Conservation (phyloP, 805 yeast species). For the Metschnikowia lachancei region DNA sequence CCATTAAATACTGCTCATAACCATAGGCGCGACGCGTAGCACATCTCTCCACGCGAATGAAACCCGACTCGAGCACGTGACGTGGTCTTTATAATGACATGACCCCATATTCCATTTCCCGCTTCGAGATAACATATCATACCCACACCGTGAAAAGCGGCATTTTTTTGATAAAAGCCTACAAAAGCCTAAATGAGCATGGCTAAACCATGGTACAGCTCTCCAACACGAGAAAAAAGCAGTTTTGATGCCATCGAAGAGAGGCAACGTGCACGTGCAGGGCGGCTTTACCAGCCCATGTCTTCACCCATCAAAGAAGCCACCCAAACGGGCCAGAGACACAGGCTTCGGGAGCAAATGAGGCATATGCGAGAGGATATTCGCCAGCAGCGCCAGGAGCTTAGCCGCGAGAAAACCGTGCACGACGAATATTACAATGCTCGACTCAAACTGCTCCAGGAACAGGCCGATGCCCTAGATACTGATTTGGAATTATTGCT, state of each 20-base stretch:
- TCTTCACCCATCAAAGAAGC: constrained; percentile 14
- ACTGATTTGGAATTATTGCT: constrained; percentile 12
- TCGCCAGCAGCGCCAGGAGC: constrained; percentile 13
- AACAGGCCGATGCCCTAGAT: constrained; percentile 15
- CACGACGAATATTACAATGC: constrained; percentile 9
- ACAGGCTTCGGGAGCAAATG: constrained; percentile 9
- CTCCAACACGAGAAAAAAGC: constrained; percentile 12
- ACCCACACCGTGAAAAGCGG: no score
- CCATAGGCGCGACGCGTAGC: no score
- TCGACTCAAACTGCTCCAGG: constrained; percentile 9
- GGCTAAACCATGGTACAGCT: constrained; percentile 15
- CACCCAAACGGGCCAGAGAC: constrained; percentile 1
- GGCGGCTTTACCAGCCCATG: constrained; percentile 17
- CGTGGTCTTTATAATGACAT: no score
- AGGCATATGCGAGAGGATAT: constrained; percentile 11
- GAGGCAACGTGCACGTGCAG: constrained; percentile 14
- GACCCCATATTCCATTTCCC: no score
- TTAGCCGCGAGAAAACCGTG: constrained; percentile 15
- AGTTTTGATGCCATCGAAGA: constrained; percentile 11
- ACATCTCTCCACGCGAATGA: no score
- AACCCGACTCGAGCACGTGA: no score
- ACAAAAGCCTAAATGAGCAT: constrained; percentile 3
- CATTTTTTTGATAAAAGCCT: no score
- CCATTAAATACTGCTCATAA: no score
- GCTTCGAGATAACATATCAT: no score